phyloP scores from a whole-genome alignment of 805 yeast genomes.

The Yarrowia hollandica region DNA sequence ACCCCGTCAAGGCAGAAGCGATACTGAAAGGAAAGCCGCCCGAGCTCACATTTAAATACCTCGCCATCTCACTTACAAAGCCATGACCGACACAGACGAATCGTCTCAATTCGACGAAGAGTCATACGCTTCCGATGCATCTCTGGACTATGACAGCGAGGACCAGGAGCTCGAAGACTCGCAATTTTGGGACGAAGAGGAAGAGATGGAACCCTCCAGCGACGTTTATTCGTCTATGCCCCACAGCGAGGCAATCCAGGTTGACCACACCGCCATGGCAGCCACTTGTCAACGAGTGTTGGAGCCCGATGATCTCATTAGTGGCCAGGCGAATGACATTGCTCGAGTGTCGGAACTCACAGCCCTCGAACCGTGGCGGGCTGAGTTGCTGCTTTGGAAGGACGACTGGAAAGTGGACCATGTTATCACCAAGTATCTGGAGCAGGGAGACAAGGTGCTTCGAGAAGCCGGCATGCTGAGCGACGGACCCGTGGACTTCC shows the following conservation, averaged over 20 bases:
- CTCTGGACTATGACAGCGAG: constrained; percentile 9
- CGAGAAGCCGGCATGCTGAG: constrained; percentile 33
- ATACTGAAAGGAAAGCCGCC: neutral
- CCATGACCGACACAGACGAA: constrained; percentile 25
- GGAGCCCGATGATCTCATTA: neutral
- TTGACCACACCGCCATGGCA: neutral
- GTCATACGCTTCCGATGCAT: neutral
- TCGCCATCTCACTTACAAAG: no score
- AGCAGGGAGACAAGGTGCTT: neutral
- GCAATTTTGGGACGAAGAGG: constrained; percentile 17
- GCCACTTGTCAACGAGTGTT: neutral
- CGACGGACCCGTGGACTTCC: constrained; percentile 33
- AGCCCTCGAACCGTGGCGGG: constrained; percentile 15
- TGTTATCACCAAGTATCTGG: constrained; percentile 24
- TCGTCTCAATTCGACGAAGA: constrained; percentile 15
- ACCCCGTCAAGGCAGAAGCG: no score
- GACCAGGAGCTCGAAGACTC: constrained; percentile 18
- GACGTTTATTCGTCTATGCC: neutral
- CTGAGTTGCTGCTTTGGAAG: constrained; percentile 22
- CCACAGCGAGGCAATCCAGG: constrained; percentile 8
- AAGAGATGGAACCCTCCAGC: constrained; percentile 4
- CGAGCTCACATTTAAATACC: neutral
- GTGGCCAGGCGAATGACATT: neutral
- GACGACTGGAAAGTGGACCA: constrained; percentile 28
- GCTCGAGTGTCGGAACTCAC: constrained; percentile 12